phyloP scores from a whole-genome alignment of 2,329 filamentous ascomycete species.

The Xylariaceae sp. region DNA sequence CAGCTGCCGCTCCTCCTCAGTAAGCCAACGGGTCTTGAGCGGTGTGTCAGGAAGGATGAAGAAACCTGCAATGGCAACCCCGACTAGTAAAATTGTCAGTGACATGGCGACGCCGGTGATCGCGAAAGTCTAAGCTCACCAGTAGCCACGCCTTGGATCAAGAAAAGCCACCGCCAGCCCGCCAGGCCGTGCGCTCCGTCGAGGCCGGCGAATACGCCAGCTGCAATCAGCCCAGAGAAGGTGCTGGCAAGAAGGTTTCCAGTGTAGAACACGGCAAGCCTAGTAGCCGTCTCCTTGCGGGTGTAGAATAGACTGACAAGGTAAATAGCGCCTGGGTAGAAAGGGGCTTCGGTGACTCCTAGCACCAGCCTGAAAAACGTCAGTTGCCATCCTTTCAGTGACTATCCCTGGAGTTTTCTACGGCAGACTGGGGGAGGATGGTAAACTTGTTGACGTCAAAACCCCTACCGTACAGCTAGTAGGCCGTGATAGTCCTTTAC shows the following conservation, averaged over 20 bases:
- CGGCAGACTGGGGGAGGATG: not conserved
- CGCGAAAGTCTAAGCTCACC: not conserved
- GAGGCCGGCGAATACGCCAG: slow-evolving; percentile 46
- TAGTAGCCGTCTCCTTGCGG: slow-evolving; percentile 48
- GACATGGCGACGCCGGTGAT: not conserved
- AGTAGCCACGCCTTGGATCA: slow-evolving; percentile 16
- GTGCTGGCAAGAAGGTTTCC: slow-evolving; percentile 47
- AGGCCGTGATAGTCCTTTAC: slow-evolving; percentile 23
- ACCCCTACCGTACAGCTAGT: slow-evolving; percentile 14
- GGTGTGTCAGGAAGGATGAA: slow-evolving; percentile 47
- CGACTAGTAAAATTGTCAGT: slow-evolving; percentile 8
- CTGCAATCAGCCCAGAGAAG: slow-evolving; percentile 50
- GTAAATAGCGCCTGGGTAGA: slow-evolving; percentile 52
- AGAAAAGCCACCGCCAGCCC: slow-evolving; percentile 46
- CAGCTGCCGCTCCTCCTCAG: slow-evolving; percentile 50
- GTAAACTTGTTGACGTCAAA: not conserved
- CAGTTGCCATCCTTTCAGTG: not conserved
- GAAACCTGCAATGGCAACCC: slow-evolving; percentile 15
- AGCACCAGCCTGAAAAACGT: slow-evolving; percentile 15
- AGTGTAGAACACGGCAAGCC: slow-evolving; percentile 51
- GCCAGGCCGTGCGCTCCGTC: slow-evolving; percentile 43
- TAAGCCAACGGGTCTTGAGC: slow-evolving; percentile 52
- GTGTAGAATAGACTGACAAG: slow-evolving; percentile 60
- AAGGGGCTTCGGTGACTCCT: slow-evolving; percentile 22
- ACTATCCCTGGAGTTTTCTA: not conserved